Evolutionary conservation across 1,284 basidiomycete genomes (phyloP).

Genomic region (Trichosporon coremiiforme): DNA sequence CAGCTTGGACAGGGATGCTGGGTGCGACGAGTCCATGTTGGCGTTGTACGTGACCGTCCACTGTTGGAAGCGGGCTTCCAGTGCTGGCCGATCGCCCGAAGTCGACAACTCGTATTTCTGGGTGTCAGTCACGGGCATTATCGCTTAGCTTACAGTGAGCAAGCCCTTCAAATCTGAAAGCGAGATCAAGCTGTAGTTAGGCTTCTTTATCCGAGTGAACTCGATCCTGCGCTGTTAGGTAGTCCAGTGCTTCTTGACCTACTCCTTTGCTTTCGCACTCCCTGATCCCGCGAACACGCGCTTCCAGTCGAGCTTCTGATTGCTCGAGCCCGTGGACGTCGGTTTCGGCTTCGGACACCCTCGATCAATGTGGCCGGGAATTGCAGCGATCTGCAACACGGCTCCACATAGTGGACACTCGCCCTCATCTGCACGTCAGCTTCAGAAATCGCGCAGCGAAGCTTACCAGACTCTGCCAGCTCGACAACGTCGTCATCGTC

Average conservation of each 20-base stretch:
- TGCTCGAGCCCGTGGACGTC: conserved; percentile 32
- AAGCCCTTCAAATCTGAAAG: conserved; percentile 46
- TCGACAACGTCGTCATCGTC: conserved; percentile 34
- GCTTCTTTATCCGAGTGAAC: conserved; percentile 52
- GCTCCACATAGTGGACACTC: conserved; percentile 51
- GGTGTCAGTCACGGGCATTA: conserved; percentile 5
- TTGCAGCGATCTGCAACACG: conserved; percentile 42
- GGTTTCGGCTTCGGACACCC: conserved; percentile 49
- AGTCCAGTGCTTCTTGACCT: conserved; percentile 28
- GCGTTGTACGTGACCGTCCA: conserved; percentile 56
- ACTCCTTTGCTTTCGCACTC: conserved; percentile 32
- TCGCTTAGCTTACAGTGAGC: conserved; percentile 35
- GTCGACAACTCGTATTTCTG: conserved; percentile 49
- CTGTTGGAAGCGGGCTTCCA: conserved; percentile 48
- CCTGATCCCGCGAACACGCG: conserved; percentile 50
- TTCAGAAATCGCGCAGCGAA: not conserved
- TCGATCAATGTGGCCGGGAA: conserved; percentile 51
- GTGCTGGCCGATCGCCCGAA: conserved; percentile 44
- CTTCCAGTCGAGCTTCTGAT: conserved; percentile 53
- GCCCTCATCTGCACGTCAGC: conserved; percentile 41
- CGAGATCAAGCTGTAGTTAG: conserved; percentile 50
- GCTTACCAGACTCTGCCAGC: conserved; percentile 46
- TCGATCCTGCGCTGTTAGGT: conserved; percentile 33
- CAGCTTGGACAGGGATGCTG: conserved; percentile 46
- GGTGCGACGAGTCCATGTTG: conserved; percentile 42